These are phyloP conservation scores for Centrapalus pauciflorus DNA, from an alignment of 129 eudicot genomes.

Conservation along the genomic window DNA sequence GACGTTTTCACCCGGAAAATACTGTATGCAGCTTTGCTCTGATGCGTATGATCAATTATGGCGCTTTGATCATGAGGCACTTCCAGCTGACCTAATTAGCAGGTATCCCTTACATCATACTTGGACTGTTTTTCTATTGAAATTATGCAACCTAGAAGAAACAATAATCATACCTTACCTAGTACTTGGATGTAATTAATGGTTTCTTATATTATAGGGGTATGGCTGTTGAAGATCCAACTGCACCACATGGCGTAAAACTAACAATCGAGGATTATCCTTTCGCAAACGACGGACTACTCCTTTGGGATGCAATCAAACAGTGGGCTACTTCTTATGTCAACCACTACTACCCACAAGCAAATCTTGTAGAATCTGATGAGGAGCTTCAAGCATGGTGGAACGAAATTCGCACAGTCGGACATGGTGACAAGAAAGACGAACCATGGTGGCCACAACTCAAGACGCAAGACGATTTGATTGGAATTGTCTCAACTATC, in stretches of 20 bases:
- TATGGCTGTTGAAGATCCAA: constrained; percentile 45
- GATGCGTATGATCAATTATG: constrained; percentile 53
- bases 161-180: background rate
- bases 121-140: background rate
- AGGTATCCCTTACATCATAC: constrained; percentile 30
- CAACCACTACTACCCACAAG: constrained; percentile 28
- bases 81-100: constrained; percentile 62
- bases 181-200: too few species aligned
- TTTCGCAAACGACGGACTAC: constrained; percentile 45
- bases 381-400: constrained; percentile 46
- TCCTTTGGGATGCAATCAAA: constrained; percentile 41
- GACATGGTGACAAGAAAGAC: constrained; percentile 49
- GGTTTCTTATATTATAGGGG: constrained; percentile 34
- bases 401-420: constrained; percentile 43
- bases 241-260: constrained; percentile 30
- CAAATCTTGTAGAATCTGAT: constrained; percentile 17
- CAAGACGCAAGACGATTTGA: constrained; percentile 28
- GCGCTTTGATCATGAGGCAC: constrained; percentile 65
- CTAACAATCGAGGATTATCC: constrained; percentile 47
- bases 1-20: constrained; percentile 50
- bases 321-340: constrained; percentile 46
- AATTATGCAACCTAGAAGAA: background rate
- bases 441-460: constrained; percentile 55
- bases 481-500: constrained; percentile 28
- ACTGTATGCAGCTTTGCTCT: constrained; percentile 59